Base-by-base conservation (phyloP, 306 rosid genomes). In the Cajanus cajan region DNA sequence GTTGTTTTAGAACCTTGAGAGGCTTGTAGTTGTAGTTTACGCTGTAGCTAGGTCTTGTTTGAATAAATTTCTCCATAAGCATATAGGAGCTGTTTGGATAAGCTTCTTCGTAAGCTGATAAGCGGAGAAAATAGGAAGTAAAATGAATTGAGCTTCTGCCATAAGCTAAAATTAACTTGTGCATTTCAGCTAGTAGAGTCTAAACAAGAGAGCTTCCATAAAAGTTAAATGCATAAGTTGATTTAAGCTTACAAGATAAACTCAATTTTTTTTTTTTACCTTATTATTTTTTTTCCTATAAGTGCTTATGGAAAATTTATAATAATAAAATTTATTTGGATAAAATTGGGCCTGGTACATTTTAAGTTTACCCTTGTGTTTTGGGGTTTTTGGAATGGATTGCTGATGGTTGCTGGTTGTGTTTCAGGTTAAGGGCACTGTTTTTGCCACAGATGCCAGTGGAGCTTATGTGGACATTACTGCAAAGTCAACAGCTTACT, bases 391-490 rank as follows among this genome's bases (percentile, higher is more conserved):
- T n/a, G 6, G 41, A 33, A 15, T 33, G 31, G 21, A 28, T 34
- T 62, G 73, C 28, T 71, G 74, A 48, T 64, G 34, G 41, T 79
- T 77, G 47, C 54, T 77, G 72, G 8, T 80, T 59, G 22, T 58
- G 78, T 13, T 86, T 76, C 88, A 95, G 99, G 91, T 95, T 57
- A 91, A 80, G 74, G 99, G 99, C 48, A 91, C 88, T 8, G 97
- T 93, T 61, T 91, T 87, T 81, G 74, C 76, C 58, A 89, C 88
- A 6, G 99, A 95, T 80, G 47, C 41, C 5, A 74, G 78, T 80
- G 98, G 99, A 48, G 99, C 99, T 41, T 81, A 89, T 82, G 94
- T 95, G 54, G 96, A 95, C 85, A 91, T 90, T 71, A 85, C 90
- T 43, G 92, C 97, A 8, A 95, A 95, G 83, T 95, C 99, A 16